A percentile compares a stretch with the other conserved stretches of the same genome.
phyloP scores from a whole-genome alignment of 768 basidiomycete species.

The Plicaturopsis crispa region DNA sequence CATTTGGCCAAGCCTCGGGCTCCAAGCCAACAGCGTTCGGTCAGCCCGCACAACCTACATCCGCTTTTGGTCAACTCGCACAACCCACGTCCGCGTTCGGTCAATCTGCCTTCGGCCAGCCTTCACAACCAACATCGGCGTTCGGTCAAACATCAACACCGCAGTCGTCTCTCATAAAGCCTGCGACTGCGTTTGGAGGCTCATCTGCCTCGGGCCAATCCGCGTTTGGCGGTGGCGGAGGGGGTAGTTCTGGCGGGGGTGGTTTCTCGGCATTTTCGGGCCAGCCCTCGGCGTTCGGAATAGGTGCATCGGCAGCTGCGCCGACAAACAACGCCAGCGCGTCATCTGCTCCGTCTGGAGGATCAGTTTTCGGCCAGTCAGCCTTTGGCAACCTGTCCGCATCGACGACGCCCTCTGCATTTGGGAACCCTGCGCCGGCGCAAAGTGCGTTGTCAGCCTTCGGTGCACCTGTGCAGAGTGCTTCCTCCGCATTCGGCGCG shows the following conservation, averaged over 20 bases:
- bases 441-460: slow-evolving; percentile 26
- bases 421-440: slow-evolving; percentile 25
- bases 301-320: background rate
- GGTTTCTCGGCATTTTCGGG: slow-evolving; percentile 47
- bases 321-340: too few species aligned
- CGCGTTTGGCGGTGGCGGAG: slow-evolving; percentile 19
- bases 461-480: slow-evolving; percentile 13
- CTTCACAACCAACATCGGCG: background rate
- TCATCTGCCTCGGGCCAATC: slow-evolving; percentile 20
- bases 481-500: slow-evolving; percentile 12
- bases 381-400: slow-evolving; percentile 21
- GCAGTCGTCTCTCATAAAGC: slow-evolving; percentile 1
- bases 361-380: slow-evolving; percentile 17
- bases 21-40: slow-evolving; percentile 2
- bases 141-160: slow-evolving; percentile 4
- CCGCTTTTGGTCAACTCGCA: slow-evolving; percentile 7
- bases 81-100: slow-evolving; percentile 5
- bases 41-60: slow-evolving; percentile 7
- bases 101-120: slow-evolving; percentile 3
- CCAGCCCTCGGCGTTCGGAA: slow-evolving; percentile 4
- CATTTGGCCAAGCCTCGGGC: too few species aligned
- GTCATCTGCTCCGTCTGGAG: background rate
- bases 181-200: slow-evolving; percentile 19
- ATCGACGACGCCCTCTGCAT: slow-evolving; percentile 25
- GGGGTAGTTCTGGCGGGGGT: slow-evolving; percentile 19